Evolutionary conservation across 306 rosid species (phyloP).

Genomic region (Begonia peltatifolia): DNA sequence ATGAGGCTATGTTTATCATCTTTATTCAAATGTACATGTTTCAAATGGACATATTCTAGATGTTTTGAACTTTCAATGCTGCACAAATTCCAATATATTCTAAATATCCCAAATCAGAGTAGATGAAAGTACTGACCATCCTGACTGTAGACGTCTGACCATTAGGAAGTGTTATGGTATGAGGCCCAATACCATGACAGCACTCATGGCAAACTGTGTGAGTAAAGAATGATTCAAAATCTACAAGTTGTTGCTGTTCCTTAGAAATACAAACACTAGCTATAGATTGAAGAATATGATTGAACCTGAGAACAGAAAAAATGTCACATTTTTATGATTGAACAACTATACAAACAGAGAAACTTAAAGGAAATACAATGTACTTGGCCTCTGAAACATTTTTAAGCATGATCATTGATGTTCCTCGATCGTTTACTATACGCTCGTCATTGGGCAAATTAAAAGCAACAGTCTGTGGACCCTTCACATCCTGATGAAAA

Average conservation of each 20-base stretch:
- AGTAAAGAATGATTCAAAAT: slow-evolving; percentile 91
- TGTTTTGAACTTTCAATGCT: no score
- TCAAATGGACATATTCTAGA: no score
- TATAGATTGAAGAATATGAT: slow-evolving; percentile 79
- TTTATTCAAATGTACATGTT: no score
- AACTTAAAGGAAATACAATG: slow-evolving; percentile 7
- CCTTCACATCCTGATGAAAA: slow-evolving; percentile 75
- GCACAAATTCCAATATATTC: no score
- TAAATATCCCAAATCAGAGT: not conserved
- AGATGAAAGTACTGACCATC: slow-evolving; percentile 48
- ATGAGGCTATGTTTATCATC: no score
- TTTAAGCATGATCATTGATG: slow-evolving; percentile 97
- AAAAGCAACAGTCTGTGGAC: slow-evolving; percentile 95
- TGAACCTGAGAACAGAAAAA: slow-evolving; percentile 46
- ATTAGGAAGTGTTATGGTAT: slow-evolving; percentile 75
- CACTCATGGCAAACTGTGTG: slow-evolving; percentile 95
- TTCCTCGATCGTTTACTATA: slow-evolving; percentile 72
- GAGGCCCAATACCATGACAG: slow-evolving; percentile 99
- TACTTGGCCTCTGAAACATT: slow-evolving; percentile 98
- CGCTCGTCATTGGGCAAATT: slow-evolving; percentile 93
- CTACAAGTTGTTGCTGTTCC: slow-evolving; percentile 68
- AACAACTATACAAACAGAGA: not conserved
- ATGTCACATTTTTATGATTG: slow-evolving; percentile 6
- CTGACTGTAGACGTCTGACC: slow-evolving; percentile 82
- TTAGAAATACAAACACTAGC: slow-evolving; percentile 48